These are phyloP conservation scores for Melampsora occidentalis DNA, from an alignment of 1,284 basidiomycete genomes.

Conservation along the genomic window DNA sequence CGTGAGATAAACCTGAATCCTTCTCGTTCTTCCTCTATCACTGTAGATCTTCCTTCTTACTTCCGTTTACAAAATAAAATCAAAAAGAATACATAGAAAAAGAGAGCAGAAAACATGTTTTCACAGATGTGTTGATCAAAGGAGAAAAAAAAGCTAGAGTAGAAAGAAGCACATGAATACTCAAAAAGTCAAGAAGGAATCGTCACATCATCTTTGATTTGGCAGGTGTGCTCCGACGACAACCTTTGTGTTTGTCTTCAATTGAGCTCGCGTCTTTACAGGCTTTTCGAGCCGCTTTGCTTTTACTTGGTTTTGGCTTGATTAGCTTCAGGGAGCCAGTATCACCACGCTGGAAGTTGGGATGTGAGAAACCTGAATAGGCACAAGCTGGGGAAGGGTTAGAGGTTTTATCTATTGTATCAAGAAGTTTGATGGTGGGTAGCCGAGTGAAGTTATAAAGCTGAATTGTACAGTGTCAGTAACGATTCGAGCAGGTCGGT, in stretches of 20 bases:
- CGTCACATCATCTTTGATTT: background rate
- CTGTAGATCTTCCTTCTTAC: no score
- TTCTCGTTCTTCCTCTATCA: no score
- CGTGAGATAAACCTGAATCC: no score
- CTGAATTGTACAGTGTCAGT: background rate
- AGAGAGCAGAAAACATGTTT: no score
- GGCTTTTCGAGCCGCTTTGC: slow-evolving; percentile 30
- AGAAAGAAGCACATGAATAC: no score
- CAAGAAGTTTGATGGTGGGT: slow-evolving; percentile 37
- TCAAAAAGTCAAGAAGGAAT: no score
- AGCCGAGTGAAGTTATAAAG: slow-evolving; percentile 43
- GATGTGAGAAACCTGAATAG: slow-evolving; percentile 41
- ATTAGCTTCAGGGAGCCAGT: slow-evolving; percentile 17
- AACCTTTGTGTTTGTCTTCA: slow-evolving; percentile 13
- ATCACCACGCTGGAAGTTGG: slow-evolving; percentile 35
- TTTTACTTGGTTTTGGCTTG: slow-evolving; percentile 41
- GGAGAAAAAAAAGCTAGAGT: no score
- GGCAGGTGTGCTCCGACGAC: slow-evolving; percentile 1
- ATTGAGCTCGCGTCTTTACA: slow-evolving; percentile 6
- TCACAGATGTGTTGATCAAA: no score
- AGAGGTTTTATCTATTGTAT: slow-evolving; percentile 29
- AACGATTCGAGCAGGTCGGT: background rate
- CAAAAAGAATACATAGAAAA: no score
- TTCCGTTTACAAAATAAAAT: no score
- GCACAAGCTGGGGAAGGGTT: slow-evolving; percentile 28